phyloP scores from a whole-genome alignment of 192 early-diverging fungal genomes.

The Spinellus fusiger region DNA sequence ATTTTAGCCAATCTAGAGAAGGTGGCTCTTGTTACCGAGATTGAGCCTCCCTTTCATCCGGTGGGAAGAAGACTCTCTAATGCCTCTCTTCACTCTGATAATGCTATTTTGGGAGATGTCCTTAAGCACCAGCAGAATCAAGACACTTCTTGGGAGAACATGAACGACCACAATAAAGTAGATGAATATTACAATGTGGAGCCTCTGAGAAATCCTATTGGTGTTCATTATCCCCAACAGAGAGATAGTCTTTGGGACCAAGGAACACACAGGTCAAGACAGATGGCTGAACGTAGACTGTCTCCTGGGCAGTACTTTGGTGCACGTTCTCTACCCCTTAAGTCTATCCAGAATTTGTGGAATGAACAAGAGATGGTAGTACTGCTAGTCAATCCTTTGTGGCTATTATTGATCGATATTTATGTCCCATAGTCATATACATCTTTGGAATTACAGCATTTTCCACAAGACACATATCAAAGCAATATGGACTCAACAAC shows the following conservation, averaged over 20 bases:
- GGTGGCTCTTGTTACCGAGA: neutral
- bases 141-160: neutral
- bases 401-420: neutral
- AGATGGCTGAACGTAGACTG: neutral
- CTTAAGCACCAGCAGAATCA: neutral
- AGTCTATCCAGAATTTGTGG: neutral
- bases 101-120: slow-evolving; percentile 2
- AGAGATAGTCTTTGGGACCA: neutral
- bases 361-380: neutral
- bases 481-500: neutral
- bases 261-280: neutral
- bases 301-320: slow-evolving; percentile 5
- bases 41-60: neutral
- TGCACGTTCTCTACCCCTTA: slow-evolving; percentile 1
- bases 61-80: neutral
- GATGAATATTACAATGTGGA: slow-evolving; percentile 7
- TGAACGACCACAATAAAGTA: neutral
- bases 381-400: neutral
- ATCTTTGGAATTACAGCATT: neutral
- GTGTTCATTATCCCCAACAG: neutral
- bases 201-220: neutral
- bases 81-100: neutral
- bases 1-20: neutral
- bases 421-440: neutral
- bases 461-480: no score